Evolutionary conservation across 129 eudicot genomes (phyloP), one percentile per base, ranked within the genome.

Genomic region (Centaurea solstitialis): DNA sequence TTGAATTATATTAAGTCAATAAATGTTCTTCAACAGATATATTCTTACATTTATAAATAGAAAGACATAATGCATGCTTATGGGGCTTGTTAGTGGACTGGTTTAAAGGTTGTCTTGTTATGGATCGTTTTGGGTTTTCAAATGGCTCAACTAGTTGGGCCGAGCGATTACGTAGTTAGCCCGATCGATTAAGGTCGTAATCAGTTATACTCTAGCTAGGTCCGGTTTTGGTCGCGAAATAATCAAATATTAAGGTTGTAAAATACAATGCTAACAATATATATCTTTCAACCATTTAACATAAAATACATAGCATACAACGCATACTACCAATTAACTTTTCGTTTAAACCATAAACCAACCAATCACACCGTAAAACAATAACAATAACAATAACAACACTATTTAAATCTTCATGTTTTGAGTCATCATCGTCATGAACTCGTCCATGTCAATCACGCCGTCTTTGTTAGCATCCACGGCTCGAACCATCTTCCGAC

Each of bases 381-480:
- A 3, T 47, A 47, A 47, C 6, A 47, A 13, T 0, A 45, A 43
- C 12, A 21, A 38, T 17, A 69, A 40, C n/a, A n/a, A n/a, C n/a
- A 38, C 1, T 30, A 7, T 35, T 75, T 3, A 84, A 8, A 37
- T 81, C 78, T 66, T 85, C 76, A 78, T 83, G 76, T 88, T 83
- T 15, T 86, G 89, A 64, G 93, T 90, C 98, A 94, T 94, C 98
- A 94, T 92, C 9, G 89, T 86, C 83, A 89, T 59, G 72, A 94
- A 94, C 81, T 94, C 98, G 72, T 92, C 95, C 78, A 90, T 86
- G 45, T 92, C 97, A 15, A 92, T 83, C 45, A 87, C 93, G 40
- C 98, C 98, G 83, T 94, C 98, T 8, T 88, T 84, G 61, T 92
- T 90, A 7, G 85, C 72, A 83, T 94, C 98, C 70, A 92, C 92